Percentiles rank a stretch among this genome's conserved stretches.
phyloP scores from a whole-genome alignment of 116 monocot genomes.

The Papilionanthe hybrid region DNA sequence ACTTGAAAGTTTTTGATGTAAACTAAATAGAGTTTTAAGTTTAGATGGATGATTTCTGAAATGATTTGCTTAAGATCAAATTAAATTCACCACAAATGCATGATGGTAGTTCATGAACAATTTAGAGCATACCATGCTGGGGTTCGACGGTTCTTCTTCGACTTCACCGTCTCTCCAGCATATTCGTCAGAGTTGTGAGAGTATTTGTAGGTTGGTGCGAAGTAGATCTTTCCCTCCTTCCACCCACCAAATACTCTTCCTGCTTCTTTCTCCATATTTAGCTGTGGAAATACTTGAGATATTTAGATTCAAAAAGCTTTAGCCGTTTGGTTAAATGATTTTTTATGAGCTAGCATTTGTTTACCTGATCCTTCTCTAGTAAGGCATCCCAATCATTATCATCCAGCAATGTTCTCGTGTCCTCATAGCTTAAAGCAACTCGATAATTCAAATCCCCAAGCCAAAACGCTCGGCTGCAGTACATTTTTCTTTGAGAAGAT shows the following conservation, averaged over 20 bases:
- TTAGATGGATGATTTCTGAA: background rate
- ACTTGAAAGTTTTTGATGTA: background rate
- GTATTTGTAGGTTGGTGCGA: conserved; percentile 98
- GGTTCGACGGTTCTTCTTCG: conserved; percentile 85
- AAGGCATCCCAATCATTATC: conserved; percentile 9
- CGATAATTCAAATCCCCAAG: conserved; percentile 95
- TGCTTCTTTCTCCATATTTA: conserved; percentile 70
- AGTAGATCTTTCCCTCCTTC: conserved; percentile 86
- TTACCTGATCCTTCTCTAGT: conserved; percentile 32
- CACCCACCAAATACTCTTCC: conserved; percentile 88
- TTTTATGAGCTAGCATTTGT: background rate
- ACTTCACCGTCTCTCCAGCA: conserved; percentile 76
- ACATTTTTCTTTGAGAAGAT: background rate
- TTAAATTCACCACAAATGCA: background rate
- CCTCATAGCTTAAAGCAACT: conserved; percentile 63
- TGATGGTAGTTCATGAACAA: background rate
- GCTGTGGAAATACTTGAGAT: conserved; percentile 19
- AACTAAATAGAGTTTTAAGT: background rate
- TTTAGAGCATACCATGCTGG: conserved; percentile 64
- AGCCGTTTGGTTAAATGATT: background rate
- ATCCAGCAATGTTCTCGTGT: conserved; percentile 33
- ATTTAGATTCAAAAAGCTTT: background rate
- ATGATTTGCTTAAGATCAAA: background rate
- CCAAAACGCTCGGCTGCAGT: conserved; percentile 73
- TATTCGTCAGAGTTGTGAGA: conserved; percentile 78